Conservation (phyloP, 2,329 filamentous ascomycete species). For the Orbilia brochopaga region DNA sequence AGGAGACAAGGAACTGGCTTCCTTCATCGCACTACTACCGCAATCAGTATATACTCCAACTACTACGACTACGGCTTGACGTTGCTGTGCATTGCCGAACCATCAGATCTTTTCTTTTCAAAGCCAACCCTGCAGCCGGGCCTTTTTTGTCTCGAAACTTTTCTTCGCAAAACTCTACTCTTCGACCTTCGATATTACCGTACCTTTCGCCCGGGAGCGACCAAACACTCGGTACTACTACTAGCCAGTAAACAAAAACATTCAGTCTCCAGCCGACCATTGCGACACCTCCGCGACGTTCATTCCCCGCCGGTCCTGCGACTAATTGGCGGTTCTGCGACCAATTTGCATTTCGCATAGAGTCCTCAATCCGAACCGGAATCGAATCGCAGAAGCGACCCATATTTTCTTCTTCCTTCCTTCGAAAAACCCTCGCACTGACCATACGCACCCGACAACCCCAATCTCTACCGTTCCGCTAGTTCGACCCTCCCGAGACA, state of each 20-base stretch:
- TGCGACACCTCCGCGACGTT: not conserved
- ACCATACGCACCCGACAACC: not conserved
- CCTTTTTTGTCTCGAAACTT: conserved; percentile 25
- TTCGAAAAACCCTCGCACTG: not conserved
- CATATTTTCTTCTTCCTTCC: conserved; percentile 3
- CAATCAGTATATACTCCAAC: conserved; percentile 6
- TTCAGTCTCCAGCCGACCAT: not conserved
- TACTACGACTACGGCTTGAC: conserved; percentile 27
- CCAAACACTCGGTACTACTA: no score
- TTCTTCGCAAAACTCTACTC: conserved; percentile 8
- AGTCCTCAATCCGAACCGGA: not conserved
- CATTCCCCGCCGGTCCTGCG: not conserved
- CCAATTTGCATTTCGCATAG: conserved; percentile 7
- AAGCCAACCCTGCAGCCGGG: conserved; percentile 7
- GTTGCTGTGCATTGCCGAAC: conserved; percentile 51
- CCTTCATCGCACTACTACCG: conserved; percentile 8
- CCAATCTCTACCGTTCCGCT: not conserved
- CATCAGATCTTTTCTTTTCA: conserved; percentile 12
- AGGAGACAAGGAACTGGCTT: conserved; percentile 29
- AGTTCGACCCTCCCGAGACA: not conserved
- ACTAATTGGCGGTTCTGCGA: not conserved
- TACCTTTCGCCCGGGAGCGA: conserved; percentile 10
- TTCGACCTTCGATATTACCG: conserved; percentile 18
- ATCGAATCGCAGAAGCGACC: not conserved
- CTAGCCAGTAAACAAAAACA: not conserved